Percentiles rank a stretch among this genome's conserved stretches.
Evolutionary conservation across 129 eudicot species (phyloP).

Genomic region (Artemisia annua): DNA sequence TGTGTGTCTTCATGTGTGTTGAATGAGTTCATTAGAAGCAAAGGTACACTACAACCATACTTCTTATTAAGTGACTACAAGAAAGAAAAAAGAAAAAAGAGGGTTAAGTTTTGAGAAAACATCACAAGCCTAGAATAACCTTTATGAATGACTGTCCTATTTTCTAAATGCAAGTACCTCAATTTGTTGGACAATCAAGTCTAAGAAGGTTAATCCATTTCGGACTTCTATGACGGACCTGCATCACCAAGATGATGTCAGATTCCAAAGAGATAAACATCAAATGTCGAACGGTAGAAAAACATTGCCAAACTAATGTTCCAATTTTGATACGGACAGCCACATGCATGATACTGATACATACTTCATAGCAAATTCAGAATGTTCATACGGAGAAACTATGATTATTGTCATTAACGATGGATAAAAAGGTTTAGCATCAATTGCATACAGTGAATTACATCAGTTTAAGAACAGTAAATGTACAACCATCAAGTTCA

Average conservation of each 20-base stretch:
- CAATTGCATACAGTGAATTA: neutral
- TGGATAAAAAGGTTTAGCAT: neutral
- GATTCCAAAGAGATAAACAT: conserved; percentile 1
- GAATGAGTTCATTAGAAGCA: conserved; percentile 95
- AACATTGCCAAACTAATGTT: conserved; percentile 15
- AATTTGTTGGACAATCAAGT: conserved; percentile 89
- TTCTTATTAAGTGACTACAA: conserved; percentile 72
- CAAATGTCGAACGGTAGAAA: neutral
- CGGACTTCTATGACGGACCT: conserved; percentile 99
- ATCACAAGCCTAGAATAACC: neutral
- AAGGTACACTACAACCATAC: conserved; percentile 95
- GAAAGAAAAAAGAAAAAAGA: conserved; percentile 19
- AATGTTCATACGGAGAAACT: conserved; percentile 1
- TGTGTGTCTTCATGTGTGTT: conserved; percentile 97
- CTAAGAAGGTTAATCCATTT: conserved; percentile 86
- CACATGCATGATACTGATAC: conserved; percentile 11
- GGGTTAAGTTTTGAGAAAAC: conserved; percentile 20
- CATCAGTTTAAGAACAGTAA: neutral
- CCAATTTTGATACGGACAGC: neutral
- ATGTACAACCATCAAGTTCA: neutral
- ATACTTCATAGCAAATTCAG: conserved; percentile 9
- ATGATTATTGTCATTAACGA: neutral
- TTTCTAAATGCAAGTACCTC: conserved; percentile 57
- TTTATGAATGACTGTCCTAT: conserved; percentile 2
- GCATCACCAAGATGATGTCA: conserved; percentile 34